Evolutionary conservation across 139 green algal species (phyloP).

Genomic region (Haematococcus sp.): DNA sequence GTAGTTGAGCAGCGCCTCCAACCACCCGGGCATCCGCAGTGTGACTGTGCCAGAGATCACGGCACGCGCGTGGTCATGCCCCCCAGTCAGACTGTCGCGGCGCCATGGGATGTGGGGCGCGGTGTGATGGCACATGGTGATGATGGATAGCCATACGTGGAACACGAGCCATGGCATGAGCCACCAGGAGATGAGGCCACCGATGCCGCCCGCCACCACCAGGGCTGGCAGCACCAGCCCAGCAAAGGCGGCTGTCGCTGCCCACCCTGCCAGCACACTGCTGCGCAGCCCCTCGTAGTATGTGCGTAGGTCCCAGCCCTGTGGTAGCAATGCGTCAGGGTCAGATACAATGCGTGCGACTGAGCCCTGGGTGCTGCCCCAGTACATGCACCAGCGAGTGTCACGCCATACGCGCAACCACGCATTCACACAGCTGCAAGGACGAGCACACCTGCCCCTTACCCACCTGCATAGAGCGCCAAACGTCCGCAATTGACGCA

Average conservation of each 20-base stretch:
- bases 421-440: background rate
- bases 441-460: too few species aligned
- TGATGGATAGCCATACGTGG: conserved; percentile 40
- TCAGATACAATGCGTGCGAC: too few species aligned
- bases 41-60: conserved; percentile 45
- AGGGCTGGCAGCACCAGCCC: conserved; percentile 36
- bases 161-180: conserved; percentile 57
- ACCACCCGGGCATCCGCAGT: conserved; percentile 37
- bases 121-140: conserved; percentile 41
- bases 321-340: too few species aligned
- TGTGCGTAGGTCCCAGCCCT: conserved; percentile 39
- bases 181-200: conserved; percentile 36
- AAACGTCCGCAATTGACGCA: background rate
- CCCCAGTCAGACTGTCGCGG: background rate
- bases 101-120: conserved; percentile 44
- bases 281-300: conserved; percentile 19
- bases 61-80: conserved; percentile 36
- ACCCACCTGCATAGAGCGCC: too few species aligned
- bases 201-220: conserved; percentile 10
- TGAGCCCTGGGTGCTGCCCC: too few species aligned
- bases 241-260: conserved; percentile 28
- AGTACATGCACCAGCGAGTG: too few species aligned
- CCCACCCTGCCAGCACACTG: conserved; percentile 31
- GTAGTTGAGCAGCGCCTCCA: conserved; percentile 52
- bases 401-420: too few species aligned